These are phyloP conservation scores for Acmispon strigosus DNA, from an alignment of 306 rosid species.

Conservation along the genomic window DNA sequence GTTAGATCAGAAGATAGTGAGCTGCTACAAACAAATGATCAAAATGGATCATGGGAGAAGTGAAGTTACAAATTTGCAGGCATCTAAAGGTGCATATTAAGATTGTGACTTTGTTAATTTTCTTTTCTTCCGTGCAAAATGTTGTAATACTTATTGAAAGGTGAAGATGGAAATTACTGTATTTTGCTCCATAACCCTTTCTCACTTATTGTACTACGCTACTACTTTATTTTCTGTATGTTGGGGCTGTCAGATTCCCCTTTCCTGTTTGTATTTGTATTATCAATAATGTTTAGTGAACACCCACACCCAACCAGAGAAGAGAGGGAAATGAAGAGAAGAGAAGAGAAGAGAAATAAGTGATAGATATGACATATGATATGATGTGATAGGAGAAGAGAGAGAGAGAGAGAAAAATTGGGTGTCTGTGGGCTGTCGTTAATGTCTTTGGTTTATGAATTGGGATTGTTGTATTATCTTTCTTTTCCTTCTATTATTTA, in stretches of 20 bases:
- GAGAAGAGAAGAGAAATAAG: too few species aligned
- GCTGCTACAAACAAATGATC: constrained; percentile 47
- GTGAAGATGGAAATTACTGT: constrained; percentile 13
- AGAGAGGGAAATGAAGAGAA: too few species aligned
- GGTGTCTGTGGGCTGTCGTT: too few species aligned
- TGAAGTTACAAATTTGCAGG: constrained; percentile 26
- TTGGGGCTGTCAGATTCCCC: background rate
- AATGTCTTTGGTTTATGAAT: too few species aligned
- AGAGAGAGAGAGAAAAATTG: too few species aligned
- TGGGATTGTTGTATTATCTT: background rate
- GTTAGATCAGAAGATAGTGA: constrained; percentile 79
- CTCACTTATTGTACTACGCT: background rate
- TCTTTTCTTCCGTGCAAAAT: constrained; percentile 19
- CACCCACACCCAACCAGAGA: too few species aligned
- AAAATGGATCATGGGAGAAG: constrained; percentile 39
- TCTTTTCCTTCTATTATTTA: background rate
- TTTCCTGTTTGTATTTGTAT: background rate
- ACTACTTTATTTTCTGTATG: background rate
- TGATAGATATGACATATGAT: too few species aligned
- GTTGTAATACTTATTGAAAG: constrained; percentile 5
- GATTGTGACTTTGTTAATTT: constrained; percentile 5
- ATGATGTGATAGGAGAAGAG: too few species aligned
- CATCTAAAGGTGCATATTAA: constrained; percentile 21
- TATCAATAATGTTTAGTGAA: too few species aligned
- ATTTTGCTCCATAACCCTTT: constrained; percentile 4